Evolutionary conservation across 1,284 basidiomycete species (phyloP).

Genomic region (Rugosomyces carneus): DNA sequence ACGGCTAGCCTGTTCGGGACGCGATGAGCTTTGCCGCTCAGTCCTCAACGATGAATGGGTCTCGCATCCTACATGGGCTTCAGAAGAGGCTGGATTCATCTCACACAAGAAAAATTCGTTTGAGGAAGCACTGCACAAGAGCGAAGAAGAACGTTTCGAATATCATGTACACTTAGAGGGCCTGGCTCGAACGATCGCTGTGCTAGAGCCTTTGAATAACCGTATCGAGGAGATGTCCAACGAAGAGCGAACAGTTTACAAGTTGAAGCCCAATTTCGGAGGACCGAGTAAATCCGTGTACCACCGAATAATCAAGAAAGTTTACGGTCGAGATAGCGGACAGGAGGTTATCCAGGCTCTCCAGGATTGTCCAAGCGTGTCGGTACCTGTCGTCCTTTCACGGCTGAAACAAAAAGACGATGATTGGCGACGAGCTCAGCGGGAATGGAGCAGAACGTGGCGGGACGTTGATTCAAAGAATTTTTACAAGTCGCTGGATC

Average conservation of each 20-base stretch:
- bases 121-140: conserved; percentile 94
- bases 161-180: conserved; percentile 97
- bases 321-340: conserved; percentile 85
- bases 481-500: conserved; percentile 96
- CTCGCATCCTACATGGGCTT: conserved; percentile 96
- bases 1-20: conserved; percentile 86
- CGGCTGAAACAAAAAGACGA: conserved; percentile 95
- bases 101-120: conserved; percentile 97
- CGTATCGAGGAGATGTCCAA: conserved; percentile 88
- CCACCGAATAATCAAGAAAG: conserved; percentile 90
- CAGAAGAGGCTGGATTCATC: conserved; percentile 91
- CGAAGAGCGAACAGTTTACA: conserved; percentile 83
- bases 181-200: conserved; percentile 84
- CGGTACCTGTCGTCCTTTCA: conserved; percentile 88
- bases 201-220: conserved; percentile 85
- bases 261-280: conserved; percentile 85
- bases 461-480: conserved; percentile 95
- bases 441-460: conserved; percentile 98
- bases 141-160: conserved; percentile 98
- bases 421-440: conserved; percentile 92
- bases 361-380: conserved; percentile 87
- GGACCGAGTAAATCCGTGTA: conserved; percentile 87
- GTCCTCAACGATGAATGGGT: conserved; percentile 97
- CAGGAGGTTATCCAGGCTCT: conserved; percentile 85
- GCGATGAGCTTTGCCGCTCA: conserved; percentile 93